phyloP scores from a whole-genome alignment of 305 asterid genomes.

The Fraxinus dipetala region DNA sequence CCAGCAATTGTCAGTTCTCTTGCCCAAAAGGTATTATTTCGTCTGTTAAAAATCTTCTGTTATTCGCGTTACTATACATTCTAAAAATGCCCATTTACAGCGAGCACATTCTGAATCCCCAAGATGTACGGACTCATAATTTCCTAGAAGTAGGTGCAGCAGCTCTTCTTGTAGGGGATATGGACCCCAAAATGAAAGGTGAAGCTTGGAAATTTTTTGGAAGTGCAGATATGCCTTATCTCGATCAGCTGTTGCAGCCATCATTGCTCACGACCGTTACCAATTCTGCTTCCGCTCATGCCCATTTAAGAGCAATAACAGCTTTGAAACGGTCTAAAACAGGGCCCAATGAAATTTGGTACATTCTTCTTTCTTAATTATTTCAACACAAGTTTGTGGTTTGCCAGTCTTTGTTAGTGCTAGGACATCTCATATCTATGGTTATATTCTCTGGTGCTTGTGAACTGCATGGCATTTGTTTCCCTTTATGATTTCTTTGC shows the following conservation, averaged over 20 bases:
- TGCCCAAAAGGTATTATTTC: conserved; percentile 68
- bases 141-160: conserved; percentile 98
- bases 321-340: conserved; percentile 83
- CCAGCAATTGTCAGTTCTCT: conserved; percentile 64
- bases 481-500: neutral
- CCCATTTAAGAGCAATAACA: conserved; percentile 95
- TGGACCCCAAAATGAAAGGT: conserved; percentile 95
- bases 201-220: conserved; percentile 81
- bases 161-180: conserved; percentile 94
- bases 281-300: conserved; percentile 85
- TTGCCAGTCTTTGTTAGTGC: conserved; percentile 18
- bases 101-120: conserved; percentile 68
- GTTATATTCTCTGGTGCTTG: neutral
- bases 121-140: conserved; percentile 66
- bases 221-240: conserved; percentile 86
- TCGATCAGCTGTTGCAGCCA: conserved; percentile 93
- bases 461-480: conserved; percentile 2
- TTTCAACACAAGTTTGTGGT: conserved; percentile 21
- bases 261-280: conserved; percentile 96
- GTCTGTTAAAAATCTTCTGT: conserved; percentile 29
- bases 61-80: conserved; percentile 22
- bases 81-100: conserved; percentile 48
- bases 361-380: conserved; percentile 29
- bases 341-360: conserved; percentile 80
- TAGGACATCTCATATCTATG: conserved; percentile 14